phyloP scores from a whole-genome alignment of 1,284 basidiomycete genomes.

The Rhodofomes roseus region DNA sequence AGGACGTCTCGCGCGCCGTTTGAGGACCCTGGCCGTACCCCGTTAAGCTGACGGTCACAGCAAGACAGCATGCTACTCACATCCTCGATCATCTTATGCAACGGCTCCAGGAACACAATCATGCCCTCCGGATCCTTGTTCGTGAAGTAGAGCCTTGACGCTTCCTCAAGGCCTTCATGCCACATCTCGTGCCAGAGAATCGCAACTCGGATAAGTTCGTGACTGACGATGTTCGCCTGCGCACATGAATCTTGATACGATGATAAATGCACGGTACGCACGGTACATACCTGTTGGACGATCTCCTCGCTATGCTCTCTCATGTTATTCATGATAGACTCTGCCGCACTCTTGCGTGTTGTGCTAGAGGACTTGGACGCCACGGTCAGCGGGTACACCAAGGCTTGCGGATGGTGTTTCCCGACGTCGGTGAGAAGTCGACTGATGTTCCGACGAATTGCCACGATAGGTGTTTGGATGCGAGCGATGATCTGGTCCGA shows the following conservation, averaged over 20 bases:
- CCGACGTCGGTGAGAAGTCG: conserved; percentile 91
- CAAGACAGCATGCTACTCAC: conserved; percentile 41
- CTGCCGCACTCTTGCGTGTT: conserved; percentile 81
- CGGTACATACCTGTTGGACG: conserved; percentile 77
- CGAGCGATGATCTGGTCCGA: conserved; percentile 87
- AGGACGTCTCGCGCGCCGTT: conserved; percentile 94
- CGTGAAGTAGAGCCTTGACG: conserved; percentile 95
- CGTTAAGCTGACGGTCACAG: neutral
- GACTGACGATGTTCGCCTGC: conserved; percentile 86
- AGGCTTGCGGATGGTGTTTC: conserved; percentile 94
- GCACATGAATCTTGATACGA: neutral
- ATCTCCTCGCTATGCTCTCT: conserved; percentile 87
- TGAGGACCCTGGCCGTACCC: conserved; percentile 76
- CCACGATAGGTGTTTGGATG: conserved; percentile 90
- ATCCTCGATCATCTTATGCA: conserved; percentile 91
- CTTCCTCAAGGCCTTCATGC: conserved; percentile 99
- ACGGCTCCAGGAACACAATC: conserved; percentile 91
- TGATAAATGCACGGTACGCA: neutral
- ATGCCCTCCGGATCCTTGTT: conserved; percentile 99
- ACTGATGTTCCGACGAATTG: conserved; percentile 89
- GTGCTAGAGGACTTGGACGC: conserved; percentile 94
- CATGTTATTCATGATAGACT: conserved; percentile 92
- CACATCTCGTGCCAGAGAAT: conserved; percentile 99
- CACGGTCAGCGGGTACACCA: conserved; percentile 98
- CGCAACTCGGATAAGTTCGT: conserved; percentile 95